These are phyloP conservation scores for Cochlearia excelsa DNA, from an alignment of 345 rosid genomes.

Conservation along the genomic window DNA sequence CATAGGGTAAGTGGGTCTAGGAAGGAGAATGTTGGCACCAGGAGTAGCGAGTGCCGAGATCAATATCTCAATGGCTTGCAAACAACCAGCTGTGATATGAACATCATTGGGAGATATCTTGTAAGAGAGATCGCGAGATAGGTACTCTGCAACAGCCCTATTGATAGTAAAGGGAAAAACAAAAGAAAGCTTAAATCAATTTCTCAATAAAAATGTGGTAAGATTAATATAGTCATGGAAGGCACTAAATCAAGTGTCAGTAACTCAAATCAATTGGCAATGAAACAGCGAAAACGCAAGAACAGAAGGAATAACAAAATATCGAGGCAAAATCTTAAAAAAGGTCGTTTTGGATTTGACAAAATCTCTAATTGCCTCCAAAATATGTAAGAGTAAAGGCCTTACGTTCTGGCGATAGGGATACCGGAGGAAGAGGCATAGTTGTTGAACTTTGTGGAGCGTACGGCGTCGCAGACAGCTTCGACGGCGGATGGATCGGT, in stretches of 20 bases:
- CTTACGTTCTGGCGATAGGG: conserved; percentile 33
- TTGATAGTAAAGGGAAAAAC: too few relatives aligned
- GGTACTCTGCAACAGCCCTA: conserved; percentile 60
- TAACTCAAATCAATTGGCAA: too few relatives aligned
- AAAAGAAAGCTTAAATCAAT: too few relatives aligned
- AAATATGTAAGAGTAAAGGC: too few relatives aligned
- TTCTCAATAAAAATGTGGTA: too few relatives aligned
- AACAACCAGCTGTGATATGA: conserved; percentile 51
- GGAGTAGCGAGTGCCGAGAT: conserved; percentile 49
- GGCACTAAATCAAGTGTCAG: too few relatives aligned
- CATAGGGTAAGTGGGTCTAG: conserved; percentile 55
- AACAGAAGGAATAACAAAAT: too few relatives aligned
- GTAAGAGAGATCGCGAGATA: conserved; percentile 51
- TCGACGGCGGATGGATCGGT: conserved; percentile 29
- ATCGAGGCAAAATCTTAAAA: too few relatives aligned
- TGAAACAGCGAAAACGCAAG: too few relatives aligned
- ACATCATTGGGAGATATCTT: conserved; percentile 54
- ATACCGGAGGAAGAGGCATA: conserved; percentile 22
- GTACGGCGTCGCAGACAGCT: conserved; percentile 30
- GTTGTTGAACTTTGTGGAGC: conserved; percentile 27
- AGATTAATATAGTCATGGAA: too few relatives aligned
- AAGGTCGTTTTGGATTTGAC: too few relatives aligned
- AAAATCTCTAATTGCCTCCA: too few relatives aligned
- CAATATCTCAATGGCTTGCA: conserved; percentile 52
- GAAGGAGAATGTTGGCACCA: conserved; percentile 59